These are phyloP conservation scores for Brassica nigra DNA, from an alignment of 345 rosid species.

Conservation along the genomic window DNA sequence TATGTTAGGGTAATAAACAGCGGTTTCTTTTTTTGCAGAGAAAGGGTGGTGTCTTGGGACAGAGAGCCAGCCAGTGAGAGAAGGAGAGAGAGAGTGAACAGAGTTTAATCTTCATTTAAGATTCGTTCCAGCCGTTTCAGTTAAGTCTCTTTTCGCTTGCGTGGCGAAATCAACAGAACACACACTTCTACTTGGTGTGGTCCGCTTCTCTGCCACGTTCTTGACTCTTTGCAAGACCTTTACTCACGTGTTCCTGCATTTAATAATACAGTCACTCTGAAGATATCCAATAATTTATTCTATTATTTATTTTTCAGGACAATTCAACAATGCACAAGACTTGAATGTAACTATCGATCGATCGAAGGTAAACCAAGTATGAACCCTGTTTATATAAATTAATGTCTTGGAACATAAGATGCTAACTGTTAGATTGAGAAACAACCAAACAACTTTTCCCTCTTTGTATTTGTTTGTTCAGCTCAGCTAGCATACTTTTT, in stretches of 20 bases:
- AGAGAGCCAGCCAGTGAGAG: slow-evolving; percentile 48
- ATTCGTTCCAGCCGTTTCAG: slow-evolving; percentile 45
- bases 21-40: slow-evolving; percentile 40
- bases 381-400: not conserved
- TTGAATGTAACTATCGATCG: not conserved
- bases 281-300: not conserved
- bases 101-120: slow-evolving; percentile 39
- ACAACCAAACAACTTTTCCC: not conserved
- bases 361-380: not conserved
- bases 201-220: slow-evolving; percentile 38
- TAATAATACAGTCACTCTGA: not conserved
- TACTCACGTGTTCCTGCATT: slow-evolving; percentile 34
- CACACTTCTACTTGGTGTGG: slow-evolving; percentile 26
- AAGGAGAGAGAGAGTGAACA: not conserved
- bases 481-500: not conserved
- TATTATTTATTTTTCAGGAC: not conserved
- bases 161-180: slow-evolving; percentile 12
- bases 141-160: slow-evolving; percentile 34
- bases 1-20: slow-evolving; percentile 23
- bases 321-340: not conserved
- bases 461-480: not conserved
- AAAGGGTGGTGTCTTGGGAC: slow-evolving; percentile 42
- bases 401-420: not conserved
- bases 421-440: not conserved
- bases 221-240: slow-evolving; percentile 4